Evolutionary conservation across 2,329 filamentous ascomycete genomes (phyloP), one percentile per base, ranked within the genome.

Genomic region (Rutstroemia sp.): DNA sequence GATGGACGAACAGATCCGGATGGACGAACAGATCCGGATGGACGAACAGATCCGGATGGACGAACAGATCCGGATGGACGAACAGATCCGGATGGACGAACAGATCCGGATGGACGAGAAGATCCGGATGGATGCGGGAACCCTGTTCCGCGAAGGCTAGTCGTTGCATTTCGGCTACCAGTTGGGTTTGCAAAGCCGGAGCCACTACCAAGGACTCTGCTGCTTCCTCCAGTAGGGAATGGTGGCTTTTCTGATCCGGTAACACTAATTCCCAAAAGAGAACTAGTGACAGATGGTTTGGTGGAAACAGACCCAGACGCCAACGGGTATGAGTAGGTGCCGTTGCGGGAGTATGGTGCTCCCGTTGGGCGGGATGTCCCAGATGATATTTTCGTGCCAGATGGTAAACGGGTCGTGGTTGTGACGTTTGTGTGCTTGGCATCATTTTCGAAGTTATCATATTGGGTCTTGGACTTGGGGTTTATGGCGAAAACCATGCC

Each of bases 401-500:
- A 49, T 9, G 34, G 47, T n/a, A 17, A 19, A 56, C 51, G 30
- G 42, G 30, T 42, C 21, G 19, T 27, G 14, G 23, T 19, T 19
- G 14, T 39, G 14, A 34, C 30, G 27, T 53, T 49, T 27, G 17
- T 52, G 10, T n/a, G n/a, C 25, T 47, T 57, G 48, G 56, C 45
- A 19, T 47, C 41, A 38, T n/a, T 34, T 45, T 23, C 8, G 30
- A 58, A 58, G 19, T 37, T 30, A 9, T 55, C 25, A 47, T 46
- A 58, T 49, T 54, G 45, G 10, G 12, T 27, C 30, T 21, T 51
- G 4, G 52, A 49, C 25, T 50, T 54, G 27, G 57, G 49, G 16
- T 60, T 60, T n/a, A 57, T 57, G 4, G 52, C 57, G 34, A 60
- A 60, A n/a, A 60, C 53, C 57, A 60, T 60, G 19, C 57, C 58